Base-by-base conservation (phyloP, 2,329 filamentous ascomycete genomes). In the Rhytidhysteron rufulum region DNA sequence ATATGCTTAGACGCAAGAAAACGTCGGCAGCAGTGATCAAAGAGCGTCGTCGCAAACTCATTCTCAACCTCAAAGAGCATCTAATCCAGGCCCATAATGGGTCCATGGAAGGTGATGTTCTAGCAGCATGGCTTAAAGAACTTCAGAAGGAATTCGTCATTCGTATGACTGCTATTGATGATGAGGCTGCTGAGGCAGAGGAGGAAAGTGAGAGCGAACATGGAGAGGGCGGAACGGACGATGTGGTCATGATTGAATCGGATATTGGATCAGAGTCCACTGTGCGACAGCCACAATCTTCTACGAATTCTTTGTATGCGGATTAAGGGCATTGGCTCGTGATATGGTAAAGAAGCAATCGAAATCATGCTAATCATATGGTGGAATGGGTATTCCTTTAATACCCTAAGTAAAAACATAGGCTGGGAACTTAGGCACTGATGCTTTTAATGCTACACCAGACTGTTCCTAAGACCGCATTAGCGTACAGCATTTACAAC, bases 121-220 rank as follows among this genome's bases (percentile, higher is more conserved):
- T 95, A 21, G 67, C 71, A 16, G 70, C 68, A 32, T 89, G 86
- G 75, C 63, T 93, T 32, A 70, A 67, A 40, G 76, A 75, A 44
- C 62, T 93, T 10, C 87, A 91, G 58, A 76, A 76, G 35, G 86
- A 94, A 39, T 95, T 95, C 54, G 74, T 86, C 6, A 51, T 72
- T 4, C 71, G 78, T 6, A 90, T 95, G 86, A 74, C 79, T 17
- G 74, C 73, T 2, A 77, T 89, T 20, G 80, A 86, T 32, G 58
- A 58, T n/a, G 66, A 71, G 39, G 57, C 51, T 9, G 44, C 44
- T 19, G 33, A 21, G 5, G 41, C 33, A 4, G 44, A 48, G 18
- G 17, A 44, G 16, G 39, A 50, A 9, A 36, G 15, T 18, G 39
- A 48, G 13, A 36, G 25, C 16, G 43, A 47, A n/a, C 32, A 29